Conservation (phyloP, 305 asterid genomes). For the Fraxinus sp. region DNA sequence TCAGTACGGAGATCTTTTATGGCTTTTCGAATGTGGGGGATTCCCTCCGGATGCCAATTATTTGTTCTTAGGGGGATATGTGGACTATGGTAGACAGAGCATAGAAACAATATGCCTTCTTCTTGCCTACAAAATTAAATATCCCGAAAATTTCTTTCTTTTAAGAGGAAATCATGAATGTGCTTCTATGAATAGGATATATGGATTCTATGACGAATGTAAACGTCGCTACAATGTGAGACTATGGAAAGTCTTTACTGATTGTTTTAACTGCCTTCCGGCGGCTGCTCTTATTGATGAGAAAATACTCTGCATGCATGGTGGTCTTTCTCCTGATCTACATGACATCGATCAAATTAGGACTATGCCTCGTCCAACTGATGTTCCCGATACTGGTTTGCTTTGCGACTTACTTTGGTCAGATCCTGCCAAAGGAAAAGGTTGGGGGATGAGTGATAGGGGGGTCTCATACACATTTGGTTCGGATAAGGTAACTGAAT, state of each 20-base stretch:
- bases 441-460: neutral
- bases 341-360: neutral
- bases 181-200: neutral
- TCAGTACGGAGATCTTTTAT: neutral
- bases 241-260: neutral
- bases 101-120: neutral
- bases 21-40: neutral
- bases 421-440: neutral
- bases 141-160: no score
- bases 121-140: no score
- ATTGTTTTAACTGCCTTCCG: neutral
- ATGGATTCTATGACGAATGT: neutral
- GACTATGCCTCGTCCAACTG: neutral
- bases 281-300: neutral
- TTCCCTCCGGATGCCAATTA: neutral
- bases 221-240: neutral
- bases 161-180: neutral
- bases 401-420: neutral
- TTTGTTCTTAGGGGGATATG: neutral
- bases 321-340: neutral
- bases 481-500: neutral
- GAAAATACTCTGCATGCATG: neutral
- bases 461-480: neutral
- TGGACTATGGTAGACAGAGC: no score
- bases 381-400: neutral